Base-by-base conservation (phyloP, 73 alveolate genomes). In the Urostyla sp. region DNA sequence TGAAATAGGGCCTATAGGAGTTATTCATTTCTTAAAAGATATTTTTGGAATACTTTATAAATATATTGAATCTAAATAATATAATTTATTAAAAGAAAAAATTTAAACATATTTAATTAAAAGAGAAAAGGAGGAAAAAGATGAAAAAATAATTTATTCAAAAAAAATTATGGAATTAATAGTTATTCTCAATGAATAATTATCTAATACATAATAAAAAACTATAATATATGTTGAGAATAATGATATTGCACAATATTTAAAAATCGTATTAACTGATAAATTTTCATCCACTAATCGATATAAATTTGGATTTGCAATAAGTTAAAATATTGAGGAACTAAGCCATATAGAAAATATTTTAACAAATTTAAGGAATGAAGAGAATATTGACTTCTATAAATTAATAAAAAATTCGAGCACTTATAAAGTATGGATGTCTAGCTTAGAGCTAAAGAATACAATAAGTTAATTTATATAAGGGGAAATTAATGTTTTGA, bases 161-260 rank as follows among this genome's bases (percentile, higher is more conserved):
- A 55, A 44, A 13, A 69, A 69, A 31, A 69, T 46, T 30, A 6
- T 26, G 7, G 31, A 49, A 26, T 26, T 69, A 20, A 49, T 69
- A 24, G 40, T 27, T 3, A 69, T 46, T 7, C 54, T 69, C 4
- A 37, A 69, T 6, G 28, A 15, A 24, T 67, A 69, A 23, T 69
- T 27, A 27, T 40, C 75, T 76, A 21, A 81, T 59, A 74, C 26
- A 18, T 5, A 58, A 27, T 0, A n/a, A 63, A 38, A 46, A 37
- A 3, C 90, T 3, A 87, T 91, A 1, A 79, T 91, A 31, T 91
- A 87, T 67, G 91, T 91, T 0, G 72, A 87, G 31, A 88, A 91
- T 77, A 87, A 92, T 67, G 77, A 76, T 2, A 90, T 87, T 0
- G 97, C 97, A 0, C 87, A 81, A 34, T 60, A 72, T 66, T 77